Evolutionary conservation across 1,284 basidiomycete genomes (phyloP).

Genomic region (Fomes fomentarius): DNA sequence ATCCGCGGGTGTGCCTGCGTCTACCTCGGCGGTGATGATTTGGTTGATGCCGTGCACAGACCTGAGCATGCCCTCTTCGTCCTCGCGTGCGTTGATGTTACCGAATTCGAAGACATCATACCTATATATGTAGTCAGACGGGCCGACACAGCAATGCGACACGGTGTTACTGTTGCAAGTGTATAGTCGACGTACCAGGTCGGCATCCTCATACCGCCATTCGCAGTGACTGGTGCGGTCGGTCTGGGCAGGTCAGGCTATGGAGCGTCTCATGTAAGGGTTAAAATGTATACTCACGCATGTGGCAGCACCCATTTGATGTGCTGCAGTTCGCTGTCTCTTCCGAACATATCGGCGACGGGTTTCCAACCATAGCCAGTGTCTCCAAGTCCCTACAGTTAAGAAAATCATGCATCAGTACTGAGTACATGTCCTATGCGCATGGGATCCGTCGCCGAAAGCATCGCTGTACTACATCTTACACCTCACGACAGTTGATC

Average conservation of each 20-base stretch:
- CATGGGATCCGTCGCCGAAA: no score
- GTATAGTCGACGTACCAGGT: constrained; percentile 69
- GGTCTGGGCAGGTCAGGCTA: constrained; percentile 42
- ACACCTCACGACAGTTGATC: no score
- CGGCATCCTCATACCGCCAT: constrained; percentile 70
- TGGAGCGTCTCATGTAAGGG: neutral
- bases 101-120: constrained; percentile 79
- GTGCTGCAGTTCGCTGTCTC: constrained; percentile 58
- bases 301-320: constrained; percentile 87
- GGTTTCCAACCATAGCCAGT: constrained; percentile 78
- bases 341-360: constrained; percentile 67
- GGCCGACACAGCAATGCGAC: no score
- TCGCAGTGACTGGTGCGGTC: constrained; percentile 63
- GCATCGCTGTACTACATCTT: no score
- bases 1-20: constrained; percentile 66
- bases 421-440: no score
- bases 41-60: constrained; percentile 65
- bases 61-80: constrained; percentile 75
- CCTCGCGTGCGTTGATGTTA: constrained; percentile 57
- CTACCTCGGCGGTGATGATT: constrained; percentile 77
- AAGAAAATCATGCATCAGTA: neutral
- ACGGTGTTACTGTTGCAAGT: no score
- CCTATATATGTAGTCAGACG: constrained; percentile 44
- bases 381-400: constrained; percentile 70
- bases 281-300: constrained; percentile 50